phyloP scores from a whole-genome alignment of 2,329 filamentous ascomycete genomes.

The Verticillium nubilum region DNA sequence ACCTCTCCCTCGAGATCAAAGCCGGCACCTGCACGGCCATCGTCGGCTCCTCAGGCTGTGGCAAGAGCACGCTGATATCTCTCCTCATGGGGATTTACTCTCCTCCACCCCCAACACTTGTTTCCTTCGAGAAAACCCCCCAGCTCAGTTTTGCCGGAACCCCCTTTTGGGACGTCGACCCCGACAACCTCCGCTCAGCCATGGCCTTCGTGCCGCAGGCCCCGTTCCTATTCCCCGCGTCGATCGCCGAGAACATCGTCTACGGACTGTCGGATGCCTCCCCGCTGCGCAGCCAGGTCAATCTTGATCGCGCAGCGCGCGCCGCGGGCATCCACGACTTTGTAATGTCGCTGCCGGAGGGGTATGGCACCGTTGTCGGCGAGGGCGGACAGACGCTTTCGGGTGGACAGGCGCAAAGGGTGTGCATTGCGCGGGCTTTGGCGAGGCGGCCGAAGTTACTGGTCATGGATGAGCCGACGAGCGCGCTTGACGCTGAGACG shows the following conservation, averaged over 20 bases:
- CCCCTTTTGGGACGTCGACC: constrained; percentile 54
- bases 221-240: constrained; percentile 72
- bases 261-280: constrained; percentile 65
- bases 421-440: constrained; percentile 77
- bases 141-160: constrained; percentile 52
- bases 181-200: constrained; percentile 50
- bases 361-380: constrained; percentile 61
- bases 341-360: constrained; percentile 59
- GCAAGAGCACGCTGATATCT: constrained; percentile 79
- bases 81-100: constrained; percentile 69
- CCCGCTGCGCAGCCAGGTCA: constrained; percentile 35
- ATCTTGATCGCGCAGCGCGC: constrained; percentile 46
- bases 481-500: constrained; percentile 66
- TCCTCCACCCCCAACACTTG: constrained; percentile 18
- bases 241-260: constrained; percentile 73
- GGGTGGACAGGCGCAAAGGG: constrained; percentile 76
- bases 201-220: constrained; percentile 66
- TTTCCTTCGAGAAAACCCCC: constrained; percentile 7
- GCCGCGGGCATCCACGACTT: constrained; percentile 70
- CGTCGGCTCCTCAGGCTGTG: constrained; percentile 80
- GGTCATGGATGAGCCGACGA: constrained; percentile 83
- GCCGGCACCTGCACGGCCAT: constrained; percentile 66
- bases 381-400: constrained; percentile 70
- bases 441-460: constrained; percentile 66
- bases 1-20: constrained; percentile 60